phyloP scores from a whole-genome alignment of 2,329 filamentous ascomycete genomes.

The Nigrospora oryzae region DNA sequence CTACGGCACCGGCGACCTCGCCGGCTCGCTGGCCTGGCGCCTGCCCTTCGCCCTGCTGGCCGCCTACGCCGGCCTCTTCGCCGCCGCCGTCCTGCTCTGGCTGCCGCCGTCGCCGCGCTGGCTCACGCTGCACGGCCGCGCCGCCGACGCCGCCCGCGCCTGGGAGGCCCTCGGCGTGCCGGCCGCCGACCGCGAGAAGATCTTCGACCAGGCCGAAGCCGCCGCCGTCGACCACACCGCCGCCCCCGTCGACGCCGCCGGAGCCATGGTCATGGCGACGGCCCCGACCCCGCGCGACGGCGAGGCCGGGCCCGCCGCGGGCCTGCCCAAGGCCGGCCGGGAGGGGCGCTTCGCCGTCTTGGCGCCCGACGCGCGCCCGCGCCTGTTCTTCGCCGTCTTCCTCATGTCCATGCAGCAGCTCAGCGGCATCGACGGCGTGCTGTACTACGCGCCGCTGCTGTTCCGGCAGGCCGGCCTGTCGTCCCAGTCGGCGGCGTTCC shows the following conservation, averaged over 20 bases:
- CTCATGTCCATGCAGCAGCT: conserved; percentile 8
- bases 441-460: conserved; percentile 7
- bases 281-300: neutral
- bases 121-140: conserved; percentile 1
- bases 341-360: neutral
- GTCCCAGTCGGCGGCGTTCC: conserved; percentile 2
- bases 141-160: neutral
- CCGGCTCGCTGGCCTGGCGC: conserved; percentile 4
- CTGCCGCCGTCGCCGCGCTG: conserved; percentile 6
- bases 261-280: neutral
- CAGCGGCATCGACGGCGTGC: conserved; percentile 8
- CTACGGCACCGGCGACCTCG: conserved; percentile 5
- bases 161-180: conserved; percentile 4
- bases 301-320: neutral
- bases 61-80: neutral
- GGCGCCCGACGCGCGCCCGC: neutral
- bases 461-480: conserved; percentile 7
- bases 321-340: too few species aligned
- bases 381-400: conserved; percentile 4
- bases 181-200: conserved; percentile 5
- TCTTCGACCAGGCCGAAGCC: neutral
- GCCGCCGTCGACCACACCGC: neutral
- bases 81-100: neutral
- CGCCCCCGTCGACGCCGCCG: neutral
- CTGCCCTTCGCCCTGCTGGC: conserved; percentile 6